These are phyloP conservation scores for Didymella pomorum DNA, from an alignment of 2,329 filamentous ascomycete species.

Conservation along the genomic window DNA sequence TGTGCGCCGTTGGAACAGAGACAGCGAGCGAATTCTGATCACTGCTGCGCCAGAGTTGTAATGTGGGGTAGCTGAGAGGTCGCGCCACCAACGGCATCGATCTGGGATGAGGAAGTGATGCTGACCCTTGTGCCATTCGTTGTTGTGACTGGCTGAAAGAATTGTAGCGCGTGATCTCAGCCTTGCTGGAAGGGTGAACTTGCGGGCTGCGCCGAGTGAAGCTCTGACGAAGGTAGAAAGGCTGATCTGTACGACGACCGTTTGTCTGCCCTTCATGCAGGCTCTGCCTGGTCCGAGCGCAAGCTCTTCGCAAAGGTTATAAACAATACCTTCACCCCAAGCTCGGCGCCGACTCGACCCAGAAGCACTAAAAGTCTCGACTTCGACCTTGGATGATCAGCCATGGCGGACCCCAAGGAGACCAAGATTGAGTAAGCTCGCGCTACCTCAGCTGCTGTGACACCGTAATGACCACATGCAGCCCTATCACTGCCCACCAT, in stretches of 20 bases:
- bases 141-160: neutral
- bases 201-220: neutral
- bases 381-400: constrained; percentile 6
- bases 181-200: neutral
- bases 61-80: constrained; percentile 5
- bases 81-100: constrained; percentile 6
- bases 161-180: constrained; percentile 4
- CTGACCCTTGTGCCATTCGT: neutral
- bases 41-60: neutral
- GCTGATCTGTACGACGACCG: constrained; percentile 2
- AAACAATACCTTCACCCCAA: constrained; percentile 12
- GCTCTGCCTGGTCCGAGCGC: constrained; percentile 3
- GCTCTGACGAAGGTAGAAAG: constrained; percentile 1
- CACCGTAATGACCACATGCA: neutral
- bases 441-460: neutral
- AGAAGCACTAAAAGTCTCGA: constrained; percentile 1
- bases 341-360: neutral
- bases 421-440: constrained; percentile 29
- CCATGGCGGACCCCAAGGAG: constrained; percentile 27
- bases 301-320: constrained; percentile 17
- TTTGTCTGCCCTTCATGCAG: constrained; percentile 6
- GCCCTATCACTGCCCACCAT: constrained; percentile 16
- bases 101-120: neutral
- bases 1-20: neutral
- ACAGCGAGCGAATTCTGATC: neutral